Base-by-base conservation (phyloP, 306 rosid species). In the Morella rubra region DNA sequence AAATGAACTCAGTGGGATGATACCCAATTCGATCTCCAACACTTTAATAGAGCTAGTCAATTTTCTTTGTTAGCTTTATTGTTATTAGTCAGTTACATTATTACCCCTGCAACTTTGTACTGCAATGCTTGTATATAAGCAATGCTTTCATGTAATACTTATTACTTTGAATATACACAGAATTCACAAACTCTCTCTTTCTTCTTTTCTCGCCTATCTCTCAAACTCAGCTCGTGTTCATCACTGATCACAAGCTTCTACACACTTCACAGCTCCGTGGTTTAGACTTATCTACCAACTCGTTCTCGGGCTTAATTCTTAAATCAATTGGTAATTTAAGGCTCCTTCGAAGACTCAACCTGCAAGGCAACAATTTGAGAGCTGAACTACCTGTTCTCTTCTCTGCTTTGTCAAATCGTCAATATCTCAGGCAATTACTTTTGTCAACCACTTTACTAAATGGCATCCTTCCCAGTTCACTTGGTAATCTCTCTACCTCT, bases 1-100 rank as follows among this genome's bases (percentile, higher is more conserved):
- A 27, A 67, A 56, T 9, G 6, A 58, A 13, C 42, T 80, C 52
- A 9, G 46, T 19, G 79, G 79, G 68, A 15, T 45, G 7, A 45
- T 80, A n/a, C 83, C 83, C 15, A 50, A 56, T 24, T 68, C 77
- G 7, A 53, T 79, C 47, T 67, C 71, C 27, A 79, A n/a, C n/a
- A n/a, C n/a, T n/a, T n/a, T n/a, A n/a, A n/a, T n/a, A n/a, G n/a
- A n/a, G n/a, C n/a, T n/a, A n/a, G n/a, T n/a, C n/a, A n/a, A n/a
- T n/a, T n/a, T n/a, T n/a, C n/a, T n/a, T n/a, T n/a, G n/a, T n/a
- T n/a, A n/a, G n/a, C n/a, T n/a, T n/a, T n/a, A n/a, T n/a, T n/a
- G n/a, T n/a, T n/a, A n/a, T n/a, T n/a, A n/a, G n/a, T n/a, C n/a
- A n/a, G n/a, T n/a, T n/a, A n/a, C n/a, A n/a, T n/a, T n/a, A n/a